Base-by-base conservation (phyloP, 768 basidiomycete genomes). In the Boletus edulis region DNA sequence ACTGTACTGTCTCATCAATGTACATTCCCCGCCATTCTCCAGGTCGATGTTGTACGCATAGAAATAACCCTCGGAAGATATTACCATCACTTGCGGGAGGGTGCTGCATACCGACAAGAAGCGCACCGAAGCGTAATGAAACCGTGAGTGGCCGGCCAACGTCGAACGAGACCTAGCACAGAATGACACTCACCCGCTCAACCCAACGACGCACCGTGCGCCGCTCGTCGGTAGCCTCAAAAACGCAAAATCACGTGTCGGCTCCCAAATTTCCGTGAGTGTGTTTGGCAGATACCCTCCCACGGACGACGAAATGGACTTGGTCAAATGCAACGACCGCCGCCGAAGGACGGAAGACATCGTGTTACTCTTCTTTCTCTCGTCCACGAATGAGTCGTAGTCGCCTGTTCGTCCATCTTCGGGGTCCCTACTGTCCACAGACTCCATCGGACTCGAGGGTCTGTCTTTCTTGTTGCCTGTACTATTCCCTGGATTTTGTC, bases 181-280 rank as follows among this genome's bases (percentile, higher is more conserved):
- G 50, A 41, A 44, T 0, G 24, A n/a, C 32, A 81, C 87, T 65
- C 67, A 95, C 94, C 88, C 85, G 68, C 87, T 91, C 52, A 98
- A 72, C 0, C 92, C 96, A 40, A 97, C 94, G 15, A 95, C 85
- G 64, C 89, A 94, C 55, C 91, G 79, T 12, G 86, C 84, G 4
- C 93, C 87, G 56, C 82, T 75, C 7, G 85, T 80, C 48, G 94
- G 93, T 22, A 99, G 71, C 65, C 91, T 85, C 54, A 96, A 74
- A 68, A 82, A 95, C 1, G 96, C 97, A 67, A 98, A 98, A 67
- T 97, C 96, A 8, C 96, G 78, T 35, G 91, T 81, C 0, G 97
- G 97, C 63, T 98, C 97, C 94, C 95, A 99, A 75, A 98, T 85
- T 68, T 97, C 96, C 18, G 94, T 91, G 44, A 98, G 71, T 1